phyloP scores from a whole-genome alignment of 2,329 filamentous ascomycete genomes.

The Hymenoscyphus occultus region DNA sequence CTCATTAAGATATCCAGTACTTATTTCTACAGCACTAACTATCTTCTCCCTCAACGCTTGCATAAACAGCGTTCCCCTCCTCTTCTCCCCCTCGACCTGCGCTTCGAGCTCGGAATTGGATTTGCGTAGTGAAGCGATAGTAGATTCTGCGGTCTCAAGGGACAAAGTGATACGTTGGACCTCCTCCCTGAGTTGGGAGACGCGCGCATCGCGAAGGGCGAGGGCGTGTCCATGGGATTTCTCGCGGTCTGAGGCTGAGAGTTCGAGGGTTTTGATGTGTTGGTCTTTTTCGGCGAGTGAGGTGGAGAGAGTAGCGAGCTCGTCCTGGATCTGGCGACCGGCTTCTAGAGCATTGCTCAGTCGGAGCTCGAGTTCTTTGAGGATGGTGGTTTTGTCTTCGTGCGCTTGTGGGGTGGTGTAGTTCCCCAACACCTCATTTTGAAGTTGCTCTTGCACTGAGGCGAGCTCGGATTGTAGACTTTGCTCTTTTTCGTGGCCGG shows the following conservation, averaged over 20 bases:
- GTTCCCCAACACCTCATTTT: constrained; percentile 37
- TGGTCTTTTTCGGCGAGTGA: constrained; percentile 28
- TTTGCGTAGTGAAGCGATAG: constrained; percentile 44
- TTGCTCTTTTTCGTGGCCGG: constrained; percentile 24
- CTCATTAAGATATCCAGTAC: constrained; percentile 42
- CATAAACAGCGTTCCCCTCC: constrained; percentile 44
- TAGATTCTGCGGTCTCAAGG: constrained; percentile 47
- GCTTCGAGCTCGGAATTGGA: constrained; percentile 46
- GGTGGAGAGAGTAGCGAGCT: constrained; percentile 35
- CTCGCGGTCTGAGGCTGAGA: constrained; percentile 18
- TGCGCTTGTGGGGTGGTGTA: constrained; percentile 33
- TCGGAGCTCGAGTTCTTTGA: constrained; percentile 45
- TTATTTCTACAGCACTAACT: constrained; percentile 46
- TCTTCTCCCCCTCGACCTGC: constrained; percentile 49
- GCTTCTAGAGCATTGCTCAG: constrained; percentile 43
- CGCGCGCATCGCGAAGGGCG: constrained; percentile 49
- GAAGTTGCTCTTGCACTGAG: constrained; percentile 33
- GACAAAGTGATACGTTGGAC: constrained; percentile 46
- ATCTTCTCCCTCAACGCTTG: constrained; percentile 52
- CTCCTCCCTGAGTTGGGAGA: constrained; percentile 48
- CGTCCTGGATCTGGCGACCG: constrained; percentile 40
- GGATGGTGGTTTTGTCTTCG: constrained; percentile 39
- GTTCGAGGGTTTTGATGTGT: constrained; percentile 18
- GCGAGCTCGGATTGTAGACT: constrained; percentile 20
- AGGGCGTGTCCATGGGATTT: constrained; percentile 45